Percentiles rank a stretch among this genome's conserved stretches.
phyloP scores from a whole-genome alignment of 2,329 filamentous ascomycete genomes.

The Emmonsiellopsis sp. region DNA sequence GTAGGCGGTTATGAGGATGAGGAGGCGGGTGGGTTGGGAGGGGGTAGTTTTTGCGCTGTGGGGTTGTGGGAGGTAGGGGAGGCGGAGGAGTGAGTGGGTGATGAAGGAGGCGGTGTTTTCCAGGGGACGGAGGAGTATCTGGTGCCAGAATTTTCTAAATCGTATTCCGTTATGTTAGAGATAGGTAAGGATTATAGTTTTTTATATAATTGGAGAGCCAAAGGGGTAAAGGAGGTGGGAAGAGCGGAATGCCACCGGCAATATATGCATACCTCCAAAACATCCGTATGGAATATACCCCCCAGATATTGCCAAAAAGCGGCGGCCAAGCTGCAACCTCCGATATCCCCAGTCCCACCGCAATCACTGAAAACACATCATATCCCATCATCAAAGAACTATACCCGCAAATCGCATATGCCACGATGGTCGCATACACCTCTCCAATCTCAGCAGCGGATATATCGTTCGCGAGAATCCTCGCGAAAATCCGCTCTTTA shows the following conservation, averaged over 20 bases:
- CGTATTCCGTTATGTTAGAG: neutral
- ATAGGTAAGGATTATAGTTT: neutral
- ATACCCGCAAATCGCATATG: neutral
- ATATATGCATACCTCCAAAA: neutral
- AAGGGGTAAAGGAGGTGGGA: neutral
- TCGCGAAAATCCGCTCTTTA: constrained; percentile 4
- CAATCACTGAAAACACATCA: constrained; percentile 1
- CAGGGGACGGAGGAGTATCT: neutral
- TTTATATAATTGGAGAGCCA: neutral
- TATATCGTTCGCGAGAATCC: neutral
- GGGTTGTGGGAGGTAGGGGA: neutral
- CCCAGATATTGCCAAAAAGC: neutral
- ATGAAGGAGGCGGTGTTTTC: constrained; percentile 1
- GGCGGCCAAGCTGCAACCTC: neutral
- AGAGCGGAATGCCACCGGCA: neutral
- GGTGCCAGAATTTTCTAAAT: constrained; percentile 2
- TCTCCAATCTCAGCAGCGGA: constrained; percentile 3
- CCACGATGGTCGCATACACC: neutral
- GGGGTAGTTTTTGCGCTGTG: neutral
- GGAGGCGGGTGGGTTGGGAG: neutral
- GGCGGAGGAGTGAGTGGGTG: neutral
- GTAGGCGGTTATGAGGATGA: neutral
- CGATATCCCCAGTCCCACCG: neutral
- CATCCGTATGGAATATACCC: neutral
- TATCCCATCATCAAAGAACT: neutral